A percentile compares a stretch with the other conserved stretches of the same genome.
phyloP scores from a whole-genome alignment of 768 basidiomycete species.

The Serendipita sp. region DNA sequence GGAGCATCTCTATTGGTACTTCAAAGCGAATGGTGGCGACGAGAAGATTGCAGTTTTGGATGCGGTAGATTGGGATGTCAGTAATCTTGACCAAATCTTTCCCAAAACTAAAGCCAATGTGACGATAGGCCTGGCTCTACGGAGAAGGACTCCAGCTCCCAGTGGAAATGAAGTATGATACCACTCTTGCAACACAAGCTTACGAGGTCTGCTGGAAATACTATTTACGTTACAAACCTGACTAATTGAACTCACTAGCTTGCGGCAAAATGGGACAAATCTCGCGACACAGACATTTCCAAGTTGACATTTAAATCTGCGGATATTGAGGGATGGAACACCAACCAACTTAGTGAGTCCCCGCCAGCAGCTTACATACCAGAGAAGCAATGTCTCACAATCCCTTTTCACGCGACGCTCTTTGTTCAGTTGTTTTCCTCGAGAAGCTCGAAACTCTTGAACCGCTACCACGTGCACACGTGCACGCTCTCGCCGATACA shows the following conservation, averaged over 20 bases:
- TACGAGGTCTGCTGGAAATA: slow-evolving; percentile 22
- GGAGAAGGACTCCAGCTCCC: slow-evolving; percentile 64
- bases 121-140: slow-evolving; percentile 54
- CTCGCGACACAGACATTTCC: slow-evolving; percentile 32
- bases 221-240: neutral
- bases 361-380: neutral
- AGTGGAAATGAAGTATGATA: slow-evolving; percentile 58
- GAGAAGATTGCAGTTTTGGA: slow-evolving; percentile 52
- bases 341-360: slow-evolving; percentile 56
- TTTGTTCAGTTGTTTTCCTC: slow-evolving; percentile 54
- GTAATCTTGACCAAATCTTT: slow-evolving; percentile 13
- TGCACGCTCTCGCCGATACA: slow-evolving; percentile 37
- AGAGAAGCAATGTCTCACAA: neutral
- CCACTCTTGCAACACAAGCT: slow-evolving; percentile 48
- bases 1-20: slow-evolving; percentile 58
- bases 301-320: slow-evolving; percentile 35
- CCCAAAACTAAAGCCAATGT: neutral
- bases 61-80: slow-evolving; percentile 60
- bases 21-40: slow-evolving; percentile 34
- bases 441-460: slow-evolving; percentile 52
- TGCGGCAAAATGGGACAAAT: slow-evolving; percentile 55
- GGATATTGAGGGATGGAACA: slow-evolving; percentile 49
- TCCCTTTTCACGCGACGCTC: neutral
- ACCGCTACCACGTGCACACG: slow-evolving; percentile 41
- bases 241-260: slow-evolving; percentile 19